phyloP scores from a whole-genome alignment of 176 grass and related monocot species.

The Elymus sibiricus region DNA sequence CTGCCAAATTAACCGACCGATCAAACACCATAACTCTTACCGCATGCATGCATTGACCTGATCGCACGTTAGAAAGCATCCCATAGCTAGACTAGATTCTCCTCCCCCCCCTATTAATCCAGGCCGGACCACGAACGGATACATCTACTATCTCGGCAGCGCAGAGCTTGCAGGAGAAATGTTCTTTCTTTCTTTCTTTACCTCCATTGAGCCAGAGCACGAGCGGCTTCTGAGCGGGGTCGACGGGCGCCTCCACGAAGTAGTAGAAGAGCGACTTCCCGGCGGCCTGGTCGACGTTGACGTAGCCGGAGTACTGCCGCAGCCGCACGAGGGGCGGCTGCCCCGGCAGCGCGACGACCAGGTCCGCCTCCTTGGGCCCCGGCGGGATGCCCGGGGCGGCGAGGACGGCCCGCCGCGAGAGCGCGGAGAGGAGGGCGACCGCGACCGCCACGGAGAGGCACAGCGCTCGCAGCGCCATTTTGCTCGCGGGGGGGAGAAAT shows the following conservation, averaged over 20 bases:
- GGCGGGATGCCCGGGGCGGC: slow-evolving; percentile 21
- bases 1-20: slow-evolving; percentile 20
- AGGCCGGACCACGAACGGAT: not conserved
- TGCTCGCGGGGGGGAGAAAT: not conserved
- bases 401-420: not conserved
- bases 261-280: slow-evolving; percentile 71
- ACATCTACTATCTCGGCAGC: not conserved
- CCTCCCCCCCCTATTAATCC: not conserved
- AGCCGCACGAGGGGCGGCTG: slow-evolving; percentile 22
- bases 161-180: not conserved
- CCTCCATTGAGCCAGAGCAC: slow-evolving; percentile 81
- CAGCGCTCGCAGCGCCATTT: slow-evolving; percentile 25
- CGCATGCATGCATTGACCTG: not conserved
- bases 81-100: not conserved
- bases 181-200: not conserved
- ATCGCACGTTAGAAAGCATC: not conserved
- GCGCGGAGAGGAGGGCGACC: slow-evolving; percentile 25
- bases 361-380: slow-evolving; percentile 46
- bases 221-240: slow-evolving; percentile 35
- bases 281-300: slow-evolving; percentile 28
- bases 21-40: not conserved
- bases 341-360: slow-evolving; percentile 45
- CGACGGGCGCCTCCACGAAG: slow-evolving; percentile 47
- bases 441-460: slow-evolving; percentile 25
- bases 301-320: slow-evolving; percentile 58